Percentiles rank a stretch among this genome's conserved stretches.
These are phyloP conservation scores for Russula sp. DNA, from an alignment of 768 basidiomycete species.

Conservation along the genomic window DNA sequence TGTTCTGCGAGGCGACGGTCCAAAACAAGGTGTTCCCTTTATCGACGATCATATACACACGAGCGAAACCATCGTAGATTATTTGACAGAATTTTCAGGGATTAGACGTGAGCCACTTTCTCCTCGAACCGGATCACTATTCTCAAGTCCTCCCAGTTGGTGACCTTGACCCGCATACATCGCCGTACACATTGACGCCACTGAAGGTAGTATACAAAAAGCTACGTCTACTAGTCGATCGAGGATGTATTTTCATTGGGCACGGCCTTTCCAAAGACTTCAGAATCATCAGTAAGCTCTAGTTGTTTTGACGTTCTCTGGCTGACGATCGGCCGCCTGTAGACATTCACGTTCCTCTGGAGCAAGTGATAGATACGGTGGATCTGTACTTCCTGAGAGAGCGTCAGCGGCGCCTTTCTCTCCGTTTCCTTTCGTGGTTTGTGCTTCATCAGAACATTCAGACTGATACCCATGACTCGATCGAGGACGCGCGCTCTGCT, in stretches of 20 bases:
- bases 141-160: conserved; percentile 51
- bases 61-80: conserved; percentile 92
- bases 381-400: conserved; percentile 85
- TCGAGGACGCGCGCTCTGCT: conserved; percentile 90
- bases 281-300: conserved; percentile 85
- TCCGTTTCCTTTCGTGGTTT: conserved; percentile 93
- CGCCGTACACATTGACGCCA: conserved; percentile 86
- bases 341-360: conserved; percentile 96
- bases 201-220: conserved; percentile 99
- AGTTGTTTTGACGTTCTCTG: neutral
- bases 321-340: neutral
- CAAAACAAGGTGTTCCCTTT: conserved; percentile 78
- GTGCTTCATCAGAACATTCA: conserved; percentile 91
- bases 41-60: conserved; percentile 99
- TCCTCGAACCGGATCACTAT: conserved; percentile 3
- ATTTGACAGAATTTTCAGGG: conserved; percentile 94
- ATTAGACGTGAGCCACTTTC: conserved; percentile 65
- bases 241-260: conserved; percentile 94
- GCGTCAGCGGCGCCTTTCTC: conserved; percentile 81
- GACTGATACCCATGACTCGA: conserved; percentile 94
- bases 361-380: conserved; percentile 95
- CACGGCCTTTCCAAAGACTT: conserved; percentile 98
- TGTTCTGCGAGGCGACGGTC: conserved; percentile 81
- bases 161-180: conserved; percentile 81
- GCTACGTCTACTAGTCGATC: conserved; percentile 83